These are phyloP conservation scores for Podosphaera xanthii DNA, from an alignment of 2,329 filamentous ascomycete species.

Conservation along the genomic window DNA sequence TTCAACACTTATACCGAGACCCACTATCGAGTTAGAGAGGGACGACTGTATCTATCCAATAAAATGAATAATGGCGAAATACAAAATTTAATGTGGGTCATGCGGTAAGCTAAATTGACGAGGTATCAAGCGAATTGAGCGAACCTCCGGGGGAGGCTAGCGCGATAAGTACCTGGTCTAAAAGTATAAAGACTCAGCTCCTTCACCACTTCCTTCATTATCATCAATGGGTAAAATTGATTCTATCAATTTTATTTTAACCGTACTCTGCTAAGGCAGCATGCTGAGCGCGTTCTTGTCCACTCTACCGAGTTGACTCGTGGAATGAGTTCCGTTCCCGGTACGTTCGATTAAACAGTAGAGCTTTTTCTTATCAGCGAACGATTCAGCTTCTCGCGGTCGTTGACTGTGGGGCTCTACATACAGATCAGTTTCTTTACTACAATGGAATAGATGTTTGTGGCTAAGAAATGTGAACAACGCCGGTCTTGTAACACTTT, in stretches of 20 bases:
- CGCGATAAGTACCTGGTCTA: not conserved
- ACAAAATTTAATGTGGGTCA: no score
- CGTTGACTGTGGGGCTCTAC: slow-evolving; percentile 23
- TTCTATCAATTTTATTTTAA: slow-evolving; percentile 18
- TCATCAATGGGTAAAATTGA: slow-evolving; percentile 18
- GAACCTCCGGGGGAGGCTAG: not conserved
- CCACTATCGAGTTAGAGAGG: no score
- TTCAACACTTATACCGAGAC: no score
- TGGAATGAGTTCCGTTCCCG: slow-evolving; percentile 22
- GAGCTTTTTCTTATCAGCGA: slow-evolving; percentile 22
- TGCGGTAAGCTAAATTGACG: no score
- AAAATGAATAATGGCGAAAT: no score
- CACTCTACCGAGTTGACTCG: slow-evolving; percentile 5
- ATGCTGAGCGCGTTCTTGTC: slow-evolving; percentile 19
- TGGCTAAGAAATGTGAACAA: no score
- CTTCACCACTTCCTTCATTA: slow-evolving; percentile 9
- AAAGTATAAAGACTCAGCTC: not conserved
- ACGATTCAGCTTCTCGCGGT: slow-evolving; percentile 17
- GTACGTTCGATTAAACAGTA: slow-evolving; percentile 19
- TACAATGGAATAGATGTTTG: no score
- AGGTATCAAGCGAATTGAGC: not conserved
- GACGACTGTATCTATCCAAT: no score
- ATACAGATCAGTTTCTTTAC: slow-evolving; percentile 1
- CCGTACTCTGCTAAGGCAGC: slow-evolving; percentile 19
- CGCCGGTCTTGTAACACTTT: no score